Conservation (phyloP, 257 asterid genomes). For the Nicotiana knightiana region DNA sequence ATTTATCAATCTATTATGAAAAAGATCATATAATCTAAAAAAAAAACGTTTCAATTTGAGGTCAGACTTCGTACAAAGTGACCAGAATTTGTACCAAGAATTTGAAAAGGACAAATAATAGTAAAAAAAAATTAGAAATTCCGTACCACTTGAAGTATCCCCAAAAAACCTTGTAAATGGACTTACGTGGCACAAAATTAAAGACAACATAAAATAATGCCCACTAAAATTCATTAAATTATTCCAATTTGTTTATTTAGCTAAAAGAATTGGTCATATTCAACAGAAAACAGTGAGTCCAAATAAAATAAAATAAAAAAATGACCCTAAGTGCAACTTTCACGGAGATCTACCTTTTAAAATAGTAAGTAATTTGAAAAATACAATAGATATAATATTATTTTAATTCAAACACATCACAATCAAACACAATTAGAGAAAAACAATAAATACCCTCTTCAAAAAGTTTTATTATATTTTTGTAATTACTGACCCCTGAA, state of each 20-base stretch:
- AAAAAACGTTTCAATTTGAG: too few species aligned
- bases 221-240: not conserved
- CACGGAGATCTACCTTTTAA: not conserved
- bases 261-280: not conserved
- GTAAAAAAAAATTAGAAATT: not conserved
- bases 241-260: not conserved
- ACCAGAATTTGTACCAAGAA: not conserved
- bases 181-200: not conserved
- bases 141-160: not conserved
- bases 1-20: too few species aligned
- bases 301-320: not conserved
- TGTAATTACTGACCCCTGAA: conserved; percentile 18
- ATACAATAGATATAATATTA: not conserved
- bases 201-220: not conserved
- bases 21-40: too few species aligned
- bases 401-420: not conserved
- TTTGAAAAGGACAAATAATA: not conserved
- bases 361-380: too few species aligned
- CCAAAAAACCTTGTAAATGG: not conserved
- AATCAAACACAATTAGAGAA: not conserved
- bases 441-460: not conserved
- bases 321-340: not conserved
- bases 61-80: too few species aligned
- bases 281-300: not conserved
- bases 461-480: not conserved